These are phyloP conservation scores for Puccinia brachypodii DNA, from an alignment of 1,284 basidiomycete genomes.

Conservation along the genomic window DNA sequence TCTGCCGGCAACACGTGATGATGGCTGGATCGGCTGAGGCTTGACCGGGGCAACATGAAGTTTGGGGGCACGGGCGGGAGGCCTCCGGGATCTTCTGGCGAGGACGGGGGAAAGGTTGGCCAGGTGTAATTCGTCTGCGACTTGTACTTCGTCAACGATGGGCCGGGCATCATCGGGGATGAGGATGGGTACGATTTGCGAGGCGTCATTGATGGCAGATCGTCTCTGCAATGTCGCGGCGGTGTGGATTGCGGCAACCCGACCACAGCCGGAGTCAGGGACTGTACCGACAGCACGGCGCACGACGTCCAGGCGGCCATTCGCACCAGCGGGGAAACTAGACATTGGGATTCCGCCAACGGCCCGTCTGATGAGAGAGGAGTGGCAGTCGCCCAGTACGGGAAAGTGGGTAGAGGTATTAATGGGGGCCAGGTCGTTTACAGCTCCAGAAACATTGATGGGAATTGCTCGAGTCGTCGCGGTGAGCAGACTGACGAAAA, in stretches of 20 bases:
- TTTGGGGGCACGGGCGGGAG: too few species aligned
- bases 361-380: neutral
- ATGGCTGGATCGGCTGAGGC: too few species aligned
- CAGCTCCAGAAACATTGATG: neutral
- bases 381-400: neutral
- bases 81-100: neutral
- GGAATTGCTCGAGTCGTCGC: neutral
- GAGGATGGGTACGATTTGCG: neutral
- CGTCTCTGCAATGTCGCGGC: neutral
- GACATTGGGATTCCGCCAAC: neutral
- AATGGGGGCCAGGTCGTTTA: neutral
- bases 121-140: too few species aligned
- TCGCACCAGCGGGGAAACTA: neutral
- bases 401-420: neutral
- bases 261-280: neutral
- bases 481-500: neutral
- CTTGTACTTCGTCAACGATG: neutral
- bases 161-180: neutral
- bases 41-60: neutral
- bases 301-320: neutral
- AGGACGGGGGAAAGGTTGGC: too few species aligned
- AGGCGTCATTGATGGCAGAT: neutral
- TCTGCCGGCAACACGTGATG: neutral
- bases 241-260: neutral
- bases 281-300: conserved; percentile 5